Conservation (phyloP, 768 basidiomycete species). For the Amanita pallidorosea region DNA sequence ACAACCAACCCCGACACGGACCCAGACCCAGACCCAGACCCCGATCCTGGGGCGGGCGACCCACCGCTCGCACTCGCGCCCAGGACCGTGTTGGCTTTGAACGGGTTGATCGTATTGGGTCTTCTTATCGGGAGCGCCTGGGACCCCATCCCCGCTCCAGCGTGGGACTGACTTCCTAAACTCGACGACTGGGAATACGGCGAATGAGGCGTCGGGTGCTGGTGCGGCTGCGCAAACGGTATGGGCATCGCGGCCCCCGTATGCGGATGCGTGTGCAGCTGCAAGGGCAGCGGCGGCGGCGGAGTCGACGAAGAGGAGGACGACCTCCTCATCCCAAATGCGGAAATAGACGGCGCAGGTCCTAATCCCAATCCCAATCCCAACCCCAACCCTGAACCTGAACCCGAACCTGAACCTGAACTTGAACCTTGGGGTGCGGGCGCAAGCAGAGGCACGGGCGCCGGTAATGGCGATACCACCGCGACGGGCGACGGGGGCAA, state of each 20-base stretch:
- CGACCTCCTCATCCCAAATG: too few species aligned
- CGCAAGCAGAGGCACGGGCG: background rate
- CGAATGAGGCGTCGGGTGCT: background rate
- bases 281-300: too few species aligned
- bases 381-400: background rate
- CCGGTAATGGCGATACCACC: background rate
- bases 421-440: background rate
- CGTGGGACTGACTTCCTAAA: background rate
- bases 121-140: slow-evolving; percentile 2
- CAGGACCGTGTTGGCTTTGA: slow-evolving; percentile 28
- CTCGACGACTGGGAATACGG: background rate
- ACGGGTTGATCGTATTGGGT: slow-evolving; percentile 16
- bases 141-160: background rate
- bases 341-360: background rate
- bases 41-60: background rate
- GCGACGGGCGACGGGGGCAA: slow-evolving; percentile 17
- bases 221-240: background rate
- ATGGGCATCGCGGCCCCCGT: too few species aligned
- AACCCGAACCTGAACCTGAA: too few species aligned
- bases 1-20: background rate
- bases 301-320: too few species aligned
- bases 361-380: background rate
- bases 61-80: slow-evolving; percentile 14
- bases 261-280: too few species aligned
- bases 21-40: background rate